Conservation (phyloP, 345 rosid genomes). For the Trapa incisa region DNA sequence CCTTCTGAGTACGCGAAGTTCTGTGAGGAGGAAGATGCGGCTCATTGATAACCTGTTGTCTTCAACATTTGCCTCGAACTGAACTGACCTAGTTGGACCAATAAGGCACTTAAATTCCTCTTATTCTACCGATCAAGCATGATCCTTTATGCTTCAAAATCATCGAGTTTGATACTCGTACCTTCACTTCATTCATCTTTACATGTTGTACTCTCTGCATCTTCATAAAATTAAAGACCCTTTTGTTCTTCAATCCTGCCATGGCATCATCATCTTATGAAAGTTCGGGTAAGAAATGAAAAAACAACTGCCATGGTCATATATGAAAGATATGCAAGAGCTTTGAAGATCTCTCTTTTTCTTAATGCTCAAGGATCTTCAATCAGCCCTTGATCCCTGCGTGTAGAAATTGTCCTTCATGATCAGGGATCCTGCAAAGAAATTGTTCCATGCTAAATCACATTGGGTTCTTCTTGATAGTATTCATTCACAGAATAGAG, state of each 20-base stretch:
- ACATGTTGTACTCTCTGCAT: conserved; percentile 8
- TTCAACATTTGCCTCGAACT: conserved; percentile 1
- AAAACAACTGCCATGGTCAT: too few relatives aligned
- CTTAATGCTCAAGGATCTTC: too few relatives aligned
- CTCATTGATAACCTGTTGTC: conserved; percentile 34
- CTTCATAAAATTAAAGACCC: conserved; percentile 13
- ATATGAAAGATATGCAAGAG: too few relatives aligned
- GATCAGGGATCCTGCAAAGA: too few relatives aligned
- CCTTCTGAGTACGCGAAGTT: conserved; percentile 69
- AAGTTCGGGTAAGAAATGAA: too few relatives aligned
- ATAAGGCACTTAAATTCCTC: not conserved
- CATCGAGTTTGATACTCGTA: conserved; percentile 2
- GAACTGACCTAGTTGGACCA: conserved; percentile 9
- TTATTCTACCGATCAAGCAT: not conserved
- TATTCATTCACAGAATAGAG: too few relatives aligned
- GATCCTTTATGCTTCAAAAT: conserved; percentile 3
- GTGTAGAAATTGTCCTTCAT: too few relatives aligned
- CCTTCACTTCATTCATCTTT: not conserved
- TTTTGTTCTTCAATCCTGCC: not conserved
- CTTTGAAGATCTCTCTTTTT: too few relatives aligned
- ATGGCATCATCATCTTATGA: too few relatives aligned
- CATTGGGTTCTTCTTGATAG: too few relatives aligned
- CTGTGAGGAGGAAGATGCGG: conserved; percentile 91
- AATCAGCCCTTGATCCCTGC: too few relatives aligned
- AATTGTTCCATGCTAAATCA: too few relatives aligned